Base-by-base conservation (phyloP, 2,329 filamentous ascomycete genomes). In the Penicillium occitanis region DNA sequence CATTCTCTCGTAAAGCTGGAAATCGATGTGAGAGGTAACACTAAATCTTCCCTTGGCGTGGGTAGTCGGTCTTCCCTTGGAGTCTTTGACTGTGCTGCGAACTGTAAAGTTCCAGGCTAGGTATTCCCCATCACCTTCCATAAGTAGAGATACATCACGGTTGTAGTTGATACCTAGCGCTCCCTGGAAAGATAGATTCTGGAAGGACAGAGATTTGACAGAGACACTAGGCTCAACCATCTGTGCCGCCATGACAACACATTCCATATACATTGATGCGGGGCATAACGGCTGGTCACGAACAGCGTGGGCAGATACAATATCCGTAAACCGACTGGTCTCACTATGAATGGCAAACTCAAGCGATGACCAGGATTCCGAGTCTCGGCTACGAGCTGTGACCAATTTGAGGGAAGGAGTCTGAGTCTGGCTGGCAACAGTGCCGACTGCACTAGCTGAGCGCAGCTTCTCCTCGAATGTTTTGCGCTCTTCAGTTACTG, bases 231-330 rank as follows among this genome's bases (percentile, higher is more conserved):
- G 58, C 40, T 66, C 64, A 13, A 62, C 33, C 60, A 66, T 66
- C 50, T 66, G 64, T 25, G 60, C 48, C 1, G 64, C 64, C 64
- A 66, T 66, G 5, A 66, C 64, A 11, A 58, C 64, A 37, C 64
- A 66, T 33, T 66, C 64, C 64, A 66, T 66, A 14, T 66, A 66
- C 64, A 66, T 66, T 2, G 64, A 66, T n/a, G 64, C 64, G 2
- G 64, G 64, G 33, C 64, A 66, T 11, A 66, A 22, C 3, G 64
- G 64, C 22, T 51, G 50, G 10, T 58, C 50, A 22, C 64, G 64
- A 61, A 65, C 63, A 14, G 63, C 63, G n/a, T 65, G 63, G 11
- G 55, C 63, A 14, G 63, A 65, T 3, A 65, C 63, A 22, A 65
- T 65, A 19, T 65, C 55, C 6, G 63, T 61, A 33, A 65, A 65